phyloP scores from a whole-genome alignment of 352 stramenopile genomes.

The Globisporangium canariense region DNA sequence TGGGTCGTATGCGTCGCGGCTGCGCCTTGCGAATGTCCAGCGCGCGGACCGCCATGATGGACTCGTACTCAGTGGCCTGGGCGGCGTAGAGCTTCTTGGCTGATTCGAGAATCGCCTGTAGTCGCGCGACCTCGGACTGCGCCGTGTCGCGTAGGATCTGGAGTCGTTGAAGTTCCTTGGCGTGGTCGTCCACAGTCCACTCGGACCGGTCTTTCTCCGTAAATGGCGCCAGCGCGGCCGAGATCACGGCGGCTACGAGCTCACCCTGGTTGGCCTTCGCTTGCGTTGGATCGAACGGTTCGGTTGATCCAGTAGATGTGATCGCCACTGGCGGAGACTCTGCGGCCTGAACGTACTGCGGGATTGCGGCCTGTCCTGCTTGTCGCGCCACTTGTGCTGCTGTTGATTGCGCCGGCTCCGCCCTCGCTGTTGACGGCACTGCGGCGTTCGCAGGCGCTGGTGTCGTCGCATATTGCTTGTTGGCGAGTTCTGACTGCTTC shows the following conservation, averaged over 20 bases:
- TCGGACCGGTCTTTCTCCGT: constrained; percentile 13
- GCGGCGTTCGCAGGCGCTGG: neutral
- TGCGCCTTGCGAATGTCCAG: constrained; percentile 32
- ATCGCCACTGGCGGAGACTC: neutral
- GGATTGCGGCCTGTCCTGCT: neutral
- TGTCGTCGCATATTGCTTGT: neutral
- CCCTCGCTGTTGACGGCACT: neutral
- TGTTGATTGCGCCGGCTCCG: neutral
- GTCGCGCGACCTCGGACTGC: constrained; percentile 30
- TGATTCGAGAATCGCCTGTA: constrained; percentile 32
- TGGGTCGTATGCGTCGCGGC: constrained; percentile 29
- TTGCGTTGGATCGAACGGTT: neutral
- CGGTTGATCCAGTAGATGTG: neutral
- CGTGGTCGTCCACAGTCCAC: constrained; percentile 20
- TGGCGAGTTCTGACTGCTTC: neutral
- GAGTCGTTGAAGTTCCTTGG: constrained; percentile 34
- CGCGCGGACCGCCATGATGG: constrained; percentile 26
- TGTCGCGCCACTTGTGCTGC: constrained; percentile 6
- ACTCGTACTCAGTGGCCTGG: constrained; percentile 34
- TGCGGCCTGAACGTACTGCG: neutral
- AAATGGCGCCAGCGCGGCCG: constrained; percentile 14
- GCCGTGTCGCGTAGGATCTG: constrained; percentile 31
- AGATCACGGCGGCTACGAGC: constrained; percentile 14
- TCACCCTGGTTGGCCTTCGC: constrained; percentile 12
- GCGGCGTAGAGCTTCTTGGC: constrained; percentile 28